A percentile compares a stretch with the other conserved stretches of the same genome.
Evolutionary conservation across 73 alveolate species (phyloP).

Genomic region (Tetrahymena elliotti): DNA sequence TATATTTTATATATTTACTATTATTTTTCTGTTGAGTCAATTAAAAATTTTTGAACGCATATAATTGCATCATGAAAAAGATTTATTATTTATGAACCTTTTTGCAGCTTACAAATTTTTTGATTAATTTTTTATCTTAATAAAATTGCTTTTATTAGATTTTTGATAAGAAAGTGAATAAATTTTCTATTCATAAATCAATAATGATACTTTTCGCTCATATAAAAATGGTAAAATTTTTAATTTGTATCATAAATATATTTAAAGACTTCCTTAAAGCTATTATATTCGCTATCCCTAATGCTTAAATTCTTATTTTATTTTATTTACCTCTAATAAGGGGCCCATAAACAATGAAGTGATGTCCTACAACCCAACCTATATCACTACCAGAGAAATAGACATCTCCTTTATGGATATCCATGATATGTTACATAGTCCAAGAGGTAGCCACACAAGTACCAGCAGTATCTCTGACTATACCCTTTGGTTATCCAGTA

Average conservation of each 20-base stretch:
- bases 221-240: no score
- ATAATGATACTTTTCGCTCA: not conserved
- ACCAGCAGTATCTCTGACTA: conserved; percentile 96
- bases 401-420: conserved; percentile 74
- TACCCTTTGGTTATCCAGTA: conserved; percentile 99
- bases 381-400: conserved; percentile 96
- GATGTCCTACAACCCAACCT: conserved; percentile 99
- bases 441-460: conserved; percentile 86
- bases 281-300: not conserved
- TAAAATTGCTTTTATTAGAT: no score
- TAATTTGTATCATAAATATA: no score
- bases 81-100: no score
- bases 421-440: conserved; percentile 89
- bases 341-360: conserved; percentile 99
- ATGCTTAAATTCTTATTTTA: no score
- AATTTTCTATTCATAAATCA: no score
- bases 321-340: conserved; percentile 43
- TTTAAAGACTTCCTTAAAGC: not conserved
- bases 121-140: no score
- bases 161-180: no score
- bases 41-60: not conserved
- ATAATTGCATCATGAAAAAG: no score
- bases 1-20: no score
- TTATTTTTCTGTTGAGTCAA: not conserved
- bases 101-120: not conserved